Base-by-base conservation (phyloP, 2,329 filamentous ascomycete genomes). In the Pseudogymnoascus sp. region DNA sequence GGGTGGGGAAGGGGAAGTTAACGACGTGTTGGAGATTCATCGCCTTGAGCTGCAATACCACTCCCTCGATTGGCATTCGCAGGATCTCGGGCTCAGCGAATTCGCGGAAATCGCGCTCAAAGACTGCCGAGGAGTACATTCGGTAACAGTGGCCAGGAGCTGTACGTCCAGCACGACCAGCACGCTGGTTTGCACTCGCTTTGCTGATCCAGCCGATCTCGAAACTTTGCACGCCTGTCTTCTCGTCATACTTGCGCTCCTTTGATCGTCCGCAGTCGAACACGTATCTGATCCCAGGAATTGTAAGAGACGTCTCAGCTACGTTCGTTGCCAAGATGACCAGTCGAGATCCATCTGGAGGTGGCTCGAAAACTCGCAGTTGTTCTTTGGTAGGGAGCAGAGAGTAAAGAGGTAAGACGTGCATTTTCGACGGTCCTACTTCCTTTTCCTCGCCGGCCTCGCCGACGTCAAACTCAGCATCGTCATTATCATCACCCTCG, bases 171-270 rank as follows among this genome's bases (percentile, higher is more conserved):
- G 94, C 94, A 81, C 94, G 90, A 76, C 94, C 94, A 63, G 91
- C 86, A 72, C 94, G 84, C 74, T 99, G 94, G 66, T 87, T 89
- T 6, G 94, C 93, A 72, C 91, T 96, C 29, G 94, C 94, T 76
- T 99, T 97, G 77, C 92, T 97, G 72, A 97, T 95, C 91, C 93
- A 99, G 40, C 89, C 88, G 60, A 99, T 84, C 68, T 96, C 89
- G 71, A 96, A 99, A 70, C 89, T 96, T 72, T 99, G 94, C 0
- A 99, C 93, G 3, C 93, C 93, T 7, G 89, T 97, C 9, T 84
- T 77, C n/a, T 84, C 81, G 71, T 97, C 90, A 69, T 94, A 97
- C 62, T 87, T 89, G 65, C 93, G 88, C 73, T 97, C 92, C 74
- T 99, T 99, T 36, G 90, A 88, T 58, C 95, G 83, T 35, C 94